Evolutionary conservation across 163 green algal genomes (phyloP).

Genomic region (Trebouxia gelatinosa): DNA sequence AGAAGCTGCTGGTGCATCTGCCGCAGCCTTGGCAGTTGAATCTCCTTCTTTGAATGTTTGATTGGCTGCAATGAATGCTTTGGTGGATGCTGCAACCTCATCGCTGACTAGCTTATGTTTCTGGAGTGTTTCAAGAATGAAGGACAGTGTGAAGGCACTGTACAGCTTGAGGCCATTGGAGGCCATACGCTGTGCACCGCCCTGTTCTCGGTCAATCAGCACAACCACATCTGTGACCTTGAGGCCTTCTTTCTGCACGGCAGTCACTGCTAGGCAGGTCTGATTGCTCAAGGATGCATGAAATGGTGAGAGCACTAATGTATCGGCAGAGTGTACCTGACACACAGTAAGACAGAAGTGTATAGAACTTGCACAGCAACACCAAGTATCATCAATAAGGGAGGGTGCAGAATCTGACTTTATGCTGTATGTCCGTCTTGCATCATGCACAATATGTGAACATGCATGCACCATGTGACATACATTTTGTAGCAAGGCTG

Average conservation of each 20-base stretch:
- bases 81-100: slow-evolving; percentile 71
- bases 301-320: too few species aligned
- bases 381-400: too few species aligned
- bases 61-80: slow-evolving; percentile 91
- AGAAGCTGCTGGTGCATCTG: slow-evolving; percentile 30
- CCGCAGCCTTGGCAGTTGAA: slow-evolving; percentile 17
- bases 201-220: slow-evolving; percentile 96
- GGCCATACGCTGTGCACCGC: slow-evolving; percentile 79
- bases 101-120: slow-evolving; percentile 69
- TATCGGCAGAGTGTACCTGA: too few species aligned
- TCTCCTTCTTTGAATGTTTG: slow-evolving; percentile 69
- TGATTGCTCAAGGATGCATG: too few species aligned
- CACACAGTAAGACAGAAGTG: too few species aligned
- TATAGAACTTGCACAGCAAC: too few species aligned
- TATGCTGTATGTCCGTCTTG: too few species aligned
- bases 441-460: not conserved
- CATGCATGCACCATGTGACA: not conserved
- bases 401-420: too few species aligned
- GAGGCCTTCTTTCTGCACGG: slow-evolving; percentile 79
- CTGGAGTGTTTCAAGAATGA: slow-evolving; percentile 82
- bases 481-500: not conserved
- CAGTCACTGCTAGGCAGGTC: too few species aligned
- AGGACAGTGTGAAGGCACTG: slow-evolving; percentile 89
- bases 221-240: slow-evolving; percentile 93
- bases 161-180: slow-evolving; percentile 76